Conservation (phyloP, 2,329 filamentous ascomycete genomes). For the Botryotinia convoluta region DNA sequence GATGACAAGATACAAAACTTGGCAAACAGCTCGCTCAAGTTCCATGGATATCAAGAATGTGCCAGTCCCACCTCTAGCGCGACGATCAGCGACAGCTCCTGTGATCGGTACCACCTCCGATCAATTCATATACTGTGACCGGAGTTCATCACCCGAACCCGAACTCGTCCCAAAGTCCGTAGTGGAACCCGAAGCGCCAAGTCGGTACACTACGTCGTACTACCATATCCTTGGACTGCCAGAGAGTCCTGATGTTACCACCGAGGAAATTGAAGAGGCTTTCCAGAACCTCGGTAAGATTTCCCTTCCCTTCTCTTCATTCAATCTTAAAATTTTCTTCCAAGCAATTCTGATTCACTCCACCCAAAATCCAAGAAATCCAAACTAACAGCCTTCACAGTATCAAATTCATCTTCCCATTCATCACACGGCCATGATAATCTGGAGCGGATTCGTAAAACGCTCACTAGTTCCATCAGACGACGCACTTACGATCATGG, state of each 20-base stretch:
- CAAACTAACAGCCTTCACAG: neutral
- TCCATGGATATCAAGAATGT: neutral
- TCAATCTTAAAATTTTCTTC: neutral
- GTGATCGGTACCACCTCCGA: neutral
- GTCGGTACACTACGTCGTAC: neutral
- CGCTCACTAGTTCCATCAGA: neutral
- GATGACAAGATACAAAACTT: neutral
- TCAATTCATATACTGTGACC: neutral
- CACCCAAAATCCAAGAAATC: neutral
- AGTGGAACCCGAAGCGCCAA: neutral
- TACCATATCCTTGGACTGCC: neutral
- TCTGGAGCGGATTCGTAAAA: neutral
- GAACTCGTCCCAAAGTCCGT: too few species aligned
- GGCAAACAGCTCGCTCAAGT: neutral
- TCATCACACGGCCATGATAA: neutral
- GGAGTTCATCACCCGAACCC: neutral
- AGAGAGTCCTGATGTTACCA: neutral
- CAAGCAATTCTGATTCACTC: neutral
- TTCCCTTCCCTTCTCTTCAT: too few species aligned
- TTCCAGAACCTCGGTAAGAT: neutral
- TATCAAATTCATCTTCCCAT: neutral
- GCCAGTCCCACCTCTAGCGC: too few species aligned
- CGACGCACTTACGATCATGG: neutral
- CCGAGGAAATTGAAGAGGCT: neutral
- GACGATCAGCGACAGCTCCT: neutral